A percentile compares a stretch with the other conserved stretches of the same genome.
These are phyloP conservation scores for Talaromyces proteolyticus DNA, from an alignment of 495 filamentous ascomycete genomes.

Conservation along the genomic window DNA sequence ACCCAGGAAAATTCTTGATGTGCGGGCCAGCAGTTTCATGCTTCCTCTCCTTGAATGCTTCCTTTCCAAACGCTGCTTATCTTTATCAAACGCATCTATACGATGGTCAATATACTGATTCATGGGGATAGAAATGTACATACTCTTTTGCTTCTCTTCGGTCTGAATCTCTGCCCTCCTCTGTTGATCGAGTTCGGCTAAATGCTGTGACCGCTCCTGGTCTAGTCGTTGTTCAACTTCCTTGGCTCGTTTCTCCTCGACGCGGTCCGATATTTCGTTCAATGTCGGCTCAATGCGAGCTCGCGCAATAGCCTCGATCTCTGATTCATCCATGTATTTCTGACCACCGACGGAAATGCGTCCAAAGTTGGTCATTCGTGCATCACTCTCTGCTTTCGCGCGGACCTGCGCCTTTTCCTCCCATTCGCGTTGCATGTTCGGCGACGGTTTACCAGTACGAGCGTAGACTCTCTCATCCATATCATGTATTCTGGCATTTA, in stretches of 20 bases:
- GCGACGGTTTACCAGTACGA: conserved; percentile 70
- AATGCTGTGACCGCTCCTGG: conserved; percentile 41
- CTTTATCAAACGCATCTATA: conserved; percentile 27
- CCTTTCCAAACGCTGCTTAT: conserved; percentile 51
- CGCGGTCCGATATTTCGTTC: conserved; percentile 79
- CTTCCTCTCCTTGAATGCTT: conserved; percentile 1
- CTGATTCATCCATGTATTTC: conserved; percentile 69
- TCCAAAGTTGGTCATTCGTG: conserved; percentile 46
- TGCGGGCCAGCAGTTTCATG: not conserved
- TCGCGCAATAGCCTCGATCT: conserved; percentile 75
- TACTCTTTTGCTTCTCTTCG: conserved; percentile 46
- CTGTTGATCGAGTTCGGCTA: conserved; percentile 40
- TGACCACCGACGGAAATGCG: conserved; percentile 78
- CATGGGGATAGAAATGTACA: conserved; percentile 15
- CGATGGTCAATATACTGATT: conserved; percentile 45
- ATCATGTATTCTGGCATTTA: conserved; percentile 65
- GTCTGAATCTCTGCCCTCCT: conserved; percentile 50
- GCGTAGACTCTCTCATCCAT: conserved; percentile 76
- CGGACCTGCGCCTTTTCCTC: conserved; percentile 65
- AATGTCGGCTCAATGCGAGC: conserved; percentile 79
- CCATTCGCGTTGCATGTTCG: conserved; percentile 68
- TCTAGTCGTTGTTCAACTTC: conserved; percentile 53
- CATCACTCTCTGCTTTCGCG: conserved; percentile 59
- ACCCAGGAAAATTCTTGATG: not conserved
- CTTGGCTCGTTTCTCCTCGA: conserved; percentile 58